Percentiles rank a stretch among this genome's conserved stretches.
Evolutionary conservation across 768 basidiomycete species (phyloP).

Genomic region (Mycena amicta): DNA sequence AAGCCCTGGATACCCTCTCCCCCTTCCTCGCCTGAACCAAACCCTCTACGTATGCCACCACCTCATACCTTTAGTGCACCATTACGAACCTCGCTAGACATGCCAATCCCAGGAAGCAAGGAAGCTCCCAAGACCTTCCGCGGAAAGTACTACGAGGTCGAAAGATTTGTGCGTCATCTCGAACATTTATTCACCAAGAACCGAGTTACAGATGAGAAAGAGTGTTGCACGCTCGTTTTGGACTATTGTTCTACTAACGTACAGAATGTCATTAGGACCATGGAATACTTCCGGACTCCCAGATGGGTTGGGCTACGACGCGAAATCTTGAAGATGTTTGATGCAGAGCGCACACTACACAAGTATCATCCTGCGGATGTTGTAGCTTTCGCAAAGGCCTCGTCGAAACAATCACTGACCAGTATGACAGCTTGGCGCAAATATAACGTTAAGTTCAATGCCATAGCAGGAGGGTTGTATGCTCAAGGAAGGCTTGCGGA

Average conservation of each 20-base stretch:
- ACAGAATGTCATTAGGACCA: neutral
- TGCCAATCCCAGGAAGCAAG: slow-evolving; percentile 5
- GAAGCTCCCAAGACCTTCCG: slow-evolving; percentile 13
- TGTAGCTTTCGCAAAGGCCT: neutral
- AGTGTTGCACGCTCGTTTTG: slow-evolving; percentile 12
- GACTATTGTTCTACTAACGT: slow-evolving; percentile 14
- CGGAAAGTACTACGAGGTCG: slow-evolving; percentile 4
- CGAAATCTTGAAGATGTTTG: slow-evolving; percentile 11
- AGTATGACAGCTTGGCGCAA: slow-evolving; percentile 13
- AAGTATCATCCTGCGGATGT: slow-evolving; percentile 7
- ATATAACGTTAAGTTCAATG: slow-evolving; percentile 11
- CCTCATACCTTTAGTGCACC: neutral
- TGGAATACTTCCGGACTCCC: neutral
- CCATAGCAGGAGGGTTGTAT: slow-evolving; percentile 12
- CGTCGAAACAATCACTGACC: neutral
- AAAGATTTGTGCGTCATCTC: slow-evolving; percentile 8
- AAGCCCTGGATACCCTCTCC: neutral
- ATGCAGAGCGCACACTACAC: slow-evolving; percentile 10
- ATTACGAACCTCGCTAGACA: neutral
- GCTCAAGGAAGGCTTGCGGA: neutral
- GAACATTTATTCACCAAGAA: slow-evolving; percentile 3
- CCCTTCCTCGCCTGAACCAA: neutral
- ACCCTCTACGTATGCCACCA: neutral
- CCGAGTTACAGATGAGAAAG: neutral
- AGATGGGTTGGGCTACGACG: slow-evolving; percentile 3